Evolutionary conservation across 1,284 basidiomycete genomes (phyloP).

Genomic region (Microbotryum silenes-acaulis): DNA sequence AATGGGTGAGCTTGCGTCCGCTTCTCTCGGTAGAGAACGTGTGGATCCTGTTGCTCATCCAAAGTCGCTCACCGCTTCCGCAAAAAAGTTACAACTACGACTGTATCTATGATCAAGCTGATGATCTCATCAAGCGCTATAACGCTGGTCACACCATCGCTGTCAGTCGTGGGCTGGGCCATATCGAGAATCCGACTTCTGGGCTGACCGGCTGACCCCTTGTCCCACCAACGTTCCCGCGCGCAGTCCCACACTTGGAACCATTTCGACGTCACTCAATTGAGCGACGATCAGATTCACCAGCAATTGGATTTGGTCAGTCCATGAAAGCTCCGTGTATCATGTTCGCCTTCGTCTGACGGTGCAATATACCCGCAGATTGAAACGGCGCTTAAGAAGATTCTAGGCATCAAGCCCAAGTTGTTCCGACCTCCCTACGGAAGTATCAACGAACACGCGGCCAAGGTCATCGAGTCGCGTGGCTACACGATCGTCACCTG

Average conservation of each 20-base stretch:
- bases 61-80: no score
- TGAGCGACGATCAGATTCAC: slow-evolving; percentile 28
- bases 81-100: slow-evolving; percentile 34
- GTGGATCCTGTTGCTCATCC: slow-evolving; percentile 10
- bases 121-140: slow-evolving; percentile 28
- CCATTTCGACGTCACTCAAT: slow-evolving; percentile 33
- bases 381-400: slow-evolving; percentile 35
- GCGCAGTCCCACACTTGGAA: slow-evolving; percentile 23
- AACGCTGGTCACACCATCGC: slow-evolving; percentile 36
- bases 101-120: slow-evolving; percentile 36
- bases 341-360: no score
- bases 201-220: no score
- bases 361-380: not conserved
- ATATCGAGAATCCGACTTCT: slow-evolving; percentile 29
- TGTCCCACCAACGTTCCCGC: no score
- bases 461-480: slow-evolving; percentile 30
- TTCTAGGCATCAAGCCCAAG: slow-evolving; percentile 36
- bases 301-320: slow-evolving; percentile 3
- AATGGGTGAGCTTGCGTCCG: no score
- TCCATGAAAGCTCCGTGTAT: no score
- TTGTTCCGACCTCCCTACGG: slow-evolving; percentile 36
- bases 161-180: slow-evolving; percentile 7
- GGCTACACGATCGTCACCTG: slow-evolving; percentile 30
- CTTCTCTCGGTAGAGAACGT: no score
- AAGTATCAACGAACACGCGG: slow-evolving; percentile 15